A percentile compares a stretch with the other conserved stretches of the same genome.
These are phyloP conservation scores for Bruguiera hainesii DNA, from an alignment of 441 rosid genomes.

Conservation along the genomic window DNA sequence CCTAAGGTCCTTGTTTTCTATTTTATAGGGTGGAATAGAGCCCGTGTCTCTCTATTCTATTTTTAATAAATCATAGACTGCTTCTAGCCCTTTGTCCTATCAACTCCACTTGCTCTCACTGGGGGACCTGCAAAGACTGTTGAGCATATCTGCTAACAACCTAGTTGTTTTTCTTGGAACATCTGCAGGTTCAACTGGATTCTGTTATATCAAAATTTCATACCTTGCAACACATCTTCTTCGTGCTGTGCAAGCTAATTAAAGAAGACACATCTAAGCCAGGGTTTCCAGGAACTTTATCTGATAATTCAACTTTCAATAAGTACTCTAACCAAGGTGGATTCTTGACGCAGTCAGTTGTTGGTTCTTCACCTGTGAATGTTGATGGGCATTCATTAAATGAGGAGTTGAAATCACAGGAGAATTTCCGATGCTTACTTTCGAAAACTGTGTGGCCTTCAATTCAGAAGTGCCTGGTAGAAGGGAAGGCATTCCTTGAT, in stretches of 20 bases:
- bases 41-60: no score
- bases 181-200: constrained; percentile 68
- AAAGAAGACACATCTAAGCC: constrained; percentile 48
- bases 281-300: constrained; percentile 34
- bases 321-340: constrained; percentile 79
- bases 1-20: not conserved
- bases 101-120: not conserved
- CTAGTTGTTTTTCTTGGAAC: constrained; percentile 23
- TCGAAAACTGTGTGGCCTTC: constrained; percentile 76
- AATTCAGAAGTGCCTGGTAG: constrained; percentile 68
- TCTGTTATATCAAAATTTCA: constrained; percentile 66
- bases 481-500: constrained; percentile 79
- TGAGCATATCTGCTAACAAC: not conserved
- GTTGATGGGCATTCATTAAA: constrained; percentile 28
- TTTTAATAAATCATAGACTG: not conserved
- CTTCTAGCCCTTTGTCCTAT: not conserved
- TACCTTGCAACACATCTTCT: constrained; percentile 80
- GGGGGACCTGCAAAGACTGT: constrained; percentile 1
- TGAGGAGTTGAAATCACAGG: constrained; percentile 40
- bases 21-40: no score
- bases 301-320: constrained; percentile 25
- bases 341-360: constrained; percentile 68
- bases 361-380: constrained; percentile 40
- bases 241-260: constrained; percentile 72
- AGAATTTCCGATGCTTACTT: constrained; percentile 49